Conservation (phyloP, 176 grass and related monocot genomes). For the Hordeum vulgare region MorexV3_pseudomolecules_assembly NC_058518.1:505117549-505118048, state of each 20-base stretch:
- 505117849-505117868: background rate
- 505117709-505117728: no score
- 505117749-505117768: no score
- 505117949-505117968: slow-evolving; percentile 13
- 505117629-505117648: background rate
- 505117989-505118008: background rate
- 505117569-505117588: background rate
- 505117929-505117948: slow-evolving; percentile 9
- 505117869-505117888: background rate
- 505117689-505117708: no score
- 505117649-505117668: background rate
- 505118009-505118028: background rate
- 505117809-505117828: background rate
- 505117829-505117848: background rate
- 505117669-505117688: background rate
- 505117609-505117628: background rate
- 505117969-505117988: slow-evolving; percentile 13
- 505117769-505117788: background rate
- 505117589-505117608: slow-evolving; percentile 10
- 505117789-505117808: background rate
- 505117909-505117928: background rate
- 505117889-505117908: background rate
- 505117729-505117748: no score
- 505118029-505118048: background rate
- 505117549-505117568: slow-evolving; percentile 15